These are phyloP conservation scores for Lipomyces mesembrius DNA, from an alignment of 805 yeast species.

Conservation along the genomic window DNA sequence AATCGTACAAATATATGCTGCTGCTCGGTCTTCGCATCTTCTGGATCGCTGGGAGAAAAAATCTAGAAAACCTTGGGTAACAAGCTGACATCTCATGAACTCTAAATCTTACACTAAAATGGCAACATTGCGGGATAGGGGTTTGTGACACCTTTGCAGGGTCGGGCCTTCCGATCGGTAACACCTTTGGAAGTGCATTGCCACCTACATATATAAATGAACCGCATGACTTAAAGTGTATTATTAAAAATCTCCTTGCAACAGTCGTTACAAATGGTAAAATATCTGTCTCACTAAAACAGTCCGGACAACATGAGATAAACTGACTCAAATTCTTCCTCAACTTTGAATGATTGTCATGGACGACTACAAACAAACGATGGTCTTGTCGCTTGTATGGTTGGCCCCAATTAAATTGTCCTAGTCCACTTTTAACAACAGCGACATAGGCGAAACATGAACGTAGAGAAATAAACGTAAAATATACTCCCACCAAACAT, in stretches of 20 bases:
- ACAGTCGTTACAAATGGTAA: neutral
- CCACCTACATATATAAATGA: neutral
- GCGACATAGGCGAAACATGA: neutral
- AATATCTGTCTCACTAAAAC: no score
- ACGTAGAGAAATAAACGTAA: neutral
- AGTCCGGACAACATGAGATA: neutral
- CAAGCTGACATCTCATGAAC: neutral
- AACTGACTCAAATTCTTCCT: neutral
- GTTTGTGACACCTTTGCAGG: neutral
- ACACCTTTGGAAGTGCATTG: no score
- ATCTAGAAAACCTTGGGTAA: neutral
- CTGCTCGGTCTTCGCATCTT: no score
- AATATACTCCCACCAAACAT: neutral
- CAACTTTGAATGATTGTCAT: neutral
- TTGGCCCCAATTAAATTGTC: neutral
- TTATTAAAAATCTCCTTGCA: neutral
- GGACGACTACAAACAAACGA: neutral
- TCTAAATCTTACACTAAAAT: neutral
- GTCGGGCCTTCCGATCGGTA: no score
- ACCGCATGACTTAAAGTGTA: neutral
- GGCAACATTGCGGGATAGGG: neutral
- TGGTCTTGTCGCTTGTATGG: neutral
- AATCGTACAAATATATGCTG: no score
- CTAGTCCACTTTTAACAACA: neutral
- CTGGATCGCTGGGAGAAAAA: neutral